phyloP scores from a whole-genome alignment of 176 grass and related monocot species.

The Saccharum spontaneum region DNA sequence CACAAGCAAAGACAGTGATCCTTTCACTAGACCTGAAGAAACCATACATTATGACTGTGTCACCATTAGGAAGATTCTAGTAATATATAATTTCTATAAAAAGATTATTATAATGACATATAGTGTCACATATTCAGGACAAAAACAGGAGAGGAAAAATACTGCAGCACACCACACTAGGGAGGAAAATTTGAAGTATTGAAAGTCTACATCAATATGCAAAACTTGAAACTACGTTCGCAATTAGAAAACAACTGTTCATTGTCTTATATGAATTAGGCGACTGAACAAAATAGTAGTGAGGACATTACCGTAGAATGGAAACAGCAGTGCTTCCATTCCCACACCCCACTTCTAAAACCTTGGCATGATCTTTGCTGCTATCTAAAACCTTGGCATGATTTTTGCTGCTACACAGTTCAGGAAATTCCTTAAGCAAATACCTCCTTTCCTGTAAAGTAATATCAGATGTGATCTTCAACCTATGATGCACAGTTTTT shows the following conservation, averaged over 20 bases:
- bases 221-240: neutral
- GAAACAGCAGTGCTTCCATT: conserved; percentile 78
- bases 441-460: conserved; percentile 85
- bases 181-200: neutral
- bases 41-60: conserved; percentile 18
- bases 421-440: conserved; percentile 88
- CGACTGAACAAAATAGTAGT: neutral
- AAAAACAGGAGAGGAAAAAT: neutral
- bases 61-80: conserved; percentile 9
- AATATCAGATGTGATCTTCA: conserved; percentile 20
- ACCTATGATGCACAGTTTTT: neutral
- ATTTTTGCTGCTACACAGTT: conserved; percentile 49
- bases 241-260: neutral
- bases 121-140: neutral
- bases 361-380: conserved; percentile 40
- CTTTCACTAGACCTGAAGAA: conserved; percentile 70
- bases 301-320: conserved; percentile 50
- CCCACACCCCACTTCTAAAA: conserved; percentile 89
- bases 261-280: neutral
- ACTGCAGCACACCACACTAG: neutral
- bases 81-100: conserved; percentile 5
- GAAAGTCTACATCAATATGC: neutral
- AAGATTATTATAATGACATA: neutral
- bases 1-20: conserved; percentile 82
- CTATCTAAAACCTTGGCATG: conserved; percentile 61